phyloP scores from a whole-genome alignment of 495 filamentous ascomycete genomes.

The Tuber aestivum region DNA sequence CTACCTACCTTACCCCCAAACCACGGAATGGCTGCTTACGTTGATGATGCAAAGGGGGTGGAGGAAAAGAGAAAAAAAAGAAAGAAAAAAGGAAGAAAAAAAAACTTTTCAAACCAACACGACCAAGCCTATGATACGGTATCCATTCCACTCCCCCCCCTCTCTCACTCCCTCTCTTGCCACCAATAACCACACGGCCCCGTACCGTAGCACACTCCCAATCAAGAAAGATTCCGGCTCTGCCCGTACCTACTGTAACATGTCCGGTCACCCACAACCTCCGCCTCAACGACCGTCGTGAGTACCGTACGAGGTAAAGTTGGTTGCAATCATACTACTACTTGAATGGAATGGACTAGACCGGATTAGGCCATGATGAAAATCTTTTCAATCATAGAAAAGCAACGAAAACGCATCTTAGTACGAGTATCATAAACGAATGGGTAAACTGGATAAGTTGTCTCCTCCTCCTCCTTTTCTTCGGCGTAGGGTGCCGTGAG shows the following conservation, averaged over 20 bases:
- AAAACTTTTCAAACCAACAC: constrained; percentile 2
- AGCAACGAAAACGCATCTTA: not conserved
- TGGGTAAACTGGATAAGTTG: not conserved
- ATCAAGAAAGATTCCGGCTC: not conserved
- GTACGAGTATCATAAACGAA: too few species aligned
- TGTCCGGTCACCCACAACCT: not conserved
- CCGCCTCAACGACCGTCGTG: not conserved
- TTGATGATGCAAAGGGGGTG: not conserved
- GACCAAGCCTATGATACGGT: not conserved
- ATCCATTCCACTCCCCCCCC: not conserved
- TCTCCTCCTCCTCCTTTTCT: not conserved
- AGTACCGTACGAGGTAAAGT: not conserved
- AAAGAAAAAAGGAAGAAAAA: not conserved
- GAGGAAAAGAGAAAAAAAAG: not conserved
- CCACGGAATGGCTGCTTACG: not conserved
- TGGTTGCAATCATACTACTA: not conserved
- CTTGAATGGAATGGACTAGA: not conserved
- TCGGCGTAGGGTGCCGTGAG: not conserved
- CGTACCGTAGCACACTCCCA: not conserved
- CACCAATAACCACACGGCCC: not conserved
- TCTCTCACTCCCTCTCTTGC: not conserved
- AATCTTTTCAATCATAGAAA: not conserved
- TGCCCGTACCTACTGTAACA: not conserved
- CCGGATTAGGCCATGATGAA: not conserved
- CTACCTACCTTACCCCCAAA: not conserved